These are phyloP conservation scores for Samsoniella hepiali DNA, from an alignment of 2,329 filamentous ascomycete genomes.

Conservation along the genomic window DNA sequence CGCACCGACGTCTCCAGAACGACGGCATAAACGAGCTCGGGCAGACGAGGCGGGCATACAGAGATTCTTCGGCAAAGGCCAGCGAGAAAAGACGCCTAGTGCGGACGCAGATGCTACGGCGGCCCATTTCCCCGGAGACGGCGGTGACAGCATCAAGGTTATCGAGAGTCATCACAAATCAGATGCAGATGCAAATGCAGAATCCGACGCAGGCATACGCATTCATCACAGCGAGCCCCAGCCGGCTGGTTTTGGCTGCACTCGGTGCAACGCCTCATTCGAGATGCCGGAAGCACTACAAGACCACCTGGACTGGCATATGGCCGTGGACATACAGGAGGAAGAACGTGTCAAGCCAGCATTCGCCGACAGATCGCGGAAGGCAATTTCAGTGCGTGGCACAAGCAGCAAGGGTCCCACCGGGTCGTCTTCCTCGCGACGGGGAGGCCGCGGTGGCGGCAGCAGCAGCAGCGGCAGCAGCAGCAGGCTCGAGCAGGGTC, in stretches of 20 bases:
- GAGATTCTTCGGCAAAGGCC: constrained; percentile 53
- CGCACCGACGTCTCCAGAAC: constrained; percentile 23
- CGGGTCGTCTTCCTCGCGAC: not conserved
- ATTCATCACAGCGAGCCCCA: not conserved
- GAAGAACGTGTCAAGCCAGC: constrained; percentile 50
- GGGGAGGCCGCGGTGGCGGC: constrained; percentile 18
- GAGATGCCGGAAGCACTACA: constrained; percentile 55
- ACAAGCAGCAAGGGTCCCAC: constrained; percentile 29
- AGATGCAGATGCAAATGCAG: constrained; percentile 23
- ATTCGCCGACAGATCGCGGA: constrained; percentile 38
- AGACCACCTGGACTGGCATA: constrained; percentile 91
- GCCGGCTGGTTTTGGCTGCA: constrained; percentile 44
- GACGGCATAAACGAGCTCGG: constrained; percentile 31
- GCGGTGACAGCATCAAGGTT: constrained; percentile 15
- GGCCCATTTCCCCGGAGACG: constrained; percentile 23
- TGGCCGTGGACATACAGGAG: constrained; percentile 80
- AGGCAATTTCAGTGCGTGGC: constrained; percentile 26
- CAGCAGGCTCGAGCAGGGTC: constrained; percentile 51
- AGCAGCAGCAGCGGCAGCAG: constrained; percentile 31
- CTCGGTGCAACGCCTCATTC: constrained; percentile 63
- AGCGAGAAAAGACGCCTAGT: constrained; percentile 22
- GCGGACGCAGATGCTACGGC: constrained; percentile 27
- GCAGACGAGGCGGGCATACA: constrained; percentile 51
- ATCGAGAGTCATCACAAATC: constrained; percentile 7
- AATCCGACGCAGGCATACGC: constrained; percentile 33